A percentile compares a stretch with the other conserved stretches of the same genome.
Evolutionary conservation across 257 asterid genomes (phyloP).

Genomic region (Solanum neorickii): DNA sequence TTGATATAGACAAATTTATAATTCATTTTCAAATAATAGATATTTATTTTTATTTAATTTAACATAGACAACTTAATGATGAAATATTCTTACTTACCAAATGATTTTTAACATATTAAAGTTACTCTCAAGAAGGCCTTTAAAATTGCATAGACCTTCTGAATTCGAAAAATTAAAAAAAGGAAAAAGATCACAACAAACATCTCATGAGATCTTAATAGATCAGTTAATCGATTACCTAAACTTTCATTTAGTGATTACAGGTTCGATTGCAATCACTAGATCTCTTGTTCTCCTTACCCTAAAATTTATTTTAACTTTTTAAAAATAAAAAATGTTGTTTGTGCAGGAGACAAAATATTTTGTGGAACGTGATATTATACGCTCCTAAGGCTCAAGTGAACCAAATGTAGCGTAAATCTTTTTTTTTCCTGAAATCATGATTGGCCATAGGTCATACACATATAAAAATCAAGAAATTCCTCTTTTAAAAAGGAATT

Average conservation of each 20-base stretch:
- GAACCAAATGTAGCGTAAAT: background rate
- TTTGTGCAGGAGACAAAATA: background rate
- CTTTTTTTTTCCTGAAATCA: background rate
- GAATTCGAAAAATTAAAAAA: background rate
- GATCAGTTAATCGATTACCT: background rate
- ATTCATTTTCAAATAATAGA: background rate
- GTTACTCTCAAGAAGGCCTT: background rate
- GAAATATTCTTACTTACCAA: background rate
- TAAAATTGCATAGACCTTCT: background rate
- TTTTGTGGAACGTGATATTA: background rate
- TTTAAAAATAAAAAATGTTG: background rate
- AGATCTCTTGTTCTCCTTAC: background rate
- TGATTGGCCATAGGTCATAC: background rate
- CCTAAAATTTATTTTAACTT: background rate
- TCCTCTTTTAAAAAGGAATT: background rate
- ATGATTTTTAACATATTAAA: background rate
- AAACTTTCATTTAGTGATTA: background rate
- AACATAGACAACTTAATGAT: background rate
- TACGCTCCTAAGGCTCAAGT: background rate
- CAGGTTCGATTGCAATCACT: background rate
- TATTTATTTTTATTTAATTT: background rate
- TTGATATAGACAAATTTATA: background rate
- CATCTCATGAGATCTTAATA: background rate
- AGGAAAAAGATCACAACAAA: background rate
- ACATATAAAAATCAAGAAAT: background rate